phyloP scores from a whole-genome alignment of 331 rosid genomes.

The Cydonia oblonga region DNA sequence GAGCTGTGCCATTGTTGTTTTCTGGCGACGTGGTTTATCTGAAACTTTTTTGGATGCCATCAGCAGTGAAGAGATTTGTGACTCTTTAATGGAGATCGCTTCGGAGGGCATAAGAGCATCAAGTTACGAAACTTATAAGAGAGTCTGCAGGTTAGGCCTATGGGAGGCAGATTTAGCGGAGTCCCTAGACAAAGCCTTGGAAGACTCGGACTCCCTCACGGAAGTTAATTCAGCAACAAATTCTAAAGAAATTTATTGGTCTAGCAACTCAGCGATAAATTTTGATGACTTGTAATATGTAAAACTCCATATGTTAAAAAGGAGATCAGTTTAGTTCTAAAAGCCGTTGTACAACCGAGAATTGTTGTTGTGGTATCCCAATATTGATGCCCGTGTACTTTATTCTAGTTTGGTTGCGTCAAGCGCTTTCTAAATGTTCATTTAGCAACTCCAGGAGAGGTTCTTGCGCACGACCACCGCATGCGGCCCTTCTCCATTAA shows the following conservation, averaged over 20 bases:
- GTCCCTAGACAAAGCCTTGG: constrained; percentile 42
- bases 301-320: neutral
- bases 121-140: constrained; percentile 47
- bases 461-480: no score
- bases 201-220: constrained; percentile 1
- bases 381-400: no score
- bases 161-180: constrained; percentile 64
- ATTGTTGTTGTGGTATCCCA: neutral
- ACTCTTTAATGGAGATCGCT: constrained; percentile 41
- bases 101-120: constrained; percentile 60
- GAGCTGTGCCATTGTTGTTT: constrained; percentile 69
- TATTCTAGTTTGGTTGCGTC: no score
- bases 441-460: no score
- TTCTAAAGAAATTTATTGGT: constrained; percentile 30
- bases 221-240: constrained; percentile 22
- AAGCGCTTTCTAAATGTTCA: no score
- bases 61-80: constrained; percentile 23
- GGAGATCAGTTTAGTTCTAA: neutral
- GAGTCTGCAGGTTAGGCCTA: constrained; percentile 38
- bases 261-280: constrained; percentile 31
- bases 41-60: constrained; percentile 30
- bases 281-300: constrained; percentile 38
- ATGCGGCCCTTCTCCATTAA: no score
- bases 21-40: constrained; percentile 44
- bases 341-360: neutral